Base-by-base conservation (phyloP, 495 filamentous ascomycete genomes). In the Hypoxylon trugodes region DNA sequence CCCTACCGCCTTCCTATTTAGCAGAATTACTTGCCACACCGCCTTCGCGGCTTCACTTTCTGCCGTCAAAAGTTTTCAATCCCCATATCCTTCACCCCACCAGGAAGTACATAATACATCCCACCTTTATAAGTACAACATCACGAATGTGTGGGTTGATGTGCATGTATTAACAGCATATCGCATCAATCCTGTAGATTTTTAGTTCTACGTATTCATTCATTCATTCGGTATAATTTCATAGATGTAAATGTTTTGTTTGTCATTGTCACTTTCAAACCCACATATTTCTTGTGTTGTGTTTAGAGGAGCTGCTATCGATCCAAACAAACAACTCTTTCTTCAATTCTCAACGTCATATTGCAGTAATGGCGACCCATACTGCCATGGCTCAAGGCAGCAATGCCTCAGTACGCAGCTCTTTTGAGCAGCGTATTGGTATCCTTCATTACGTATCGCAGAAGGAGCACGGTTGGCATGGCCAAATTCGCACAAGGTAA, bases 311-410 rank as follows among this genome's bases (percentile, higher is more conserved):
- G 28, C 28, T 10, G 7, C 22, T 28, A 19, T 32, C 13, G 33
- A 30, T 33, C 25, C 4, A 19, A 33, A 19, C 15, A 33, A 2
- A 12, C 26, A n/a, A n/a, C n/a, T n/a, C 15, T 48, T 28, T 19
- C 26, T 10, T 30, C 38, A 41, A 48, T 8, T 25, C 13, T 8
- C 21, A 46, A 40, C 21, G 16, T 9, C 12, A 35, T 22, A 47
- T 37, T 10, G 6, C 28, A 12, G 40, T 13, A 10, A 73, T 73
- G 70, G 70, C 70, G 32, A 70, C 70, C 7, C 70, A 73, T 62
- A 73, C 70, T 25, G 60, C 70, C 16, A 70, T 73, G 70, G 68
- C 70, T 19, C 70, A 73, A 54, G 70, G 70, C 47, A 68, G 64
- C 33, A 36, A 70, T 61, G 67, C 70, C 58, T 63, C 54, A 28